Base-by-base conservation (phyloP, 2,329 filamentous ascomycete genomes). In the Pestalotiopsis sp. region DNA sequence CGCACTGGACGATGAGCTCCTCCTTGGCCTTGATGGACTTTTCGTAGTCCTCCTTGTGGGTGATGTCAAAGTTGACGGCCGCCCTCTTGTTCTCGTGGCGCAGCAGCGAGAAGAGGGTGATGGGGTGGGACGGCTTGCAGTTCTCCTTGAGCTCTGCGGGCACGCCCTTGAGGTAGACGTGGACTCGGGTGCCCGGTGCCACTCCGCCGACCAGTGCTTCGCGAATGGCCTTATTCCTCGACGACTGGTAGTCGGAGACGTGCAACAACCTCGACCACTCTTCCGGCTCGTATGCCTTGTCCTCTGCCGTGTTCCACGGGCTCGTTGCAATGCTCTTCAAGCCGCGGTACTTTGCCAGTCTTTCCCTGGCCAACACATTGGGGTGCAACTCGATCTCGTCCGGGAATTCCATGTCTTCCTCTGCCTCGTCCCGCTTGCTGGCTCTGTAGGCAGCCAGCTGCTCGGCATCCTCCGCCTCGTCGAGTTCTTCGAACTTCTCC, bases 331-430 rank as follows among this genome's bases (percentile, higher is more conserved):
- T 81, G 78, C 93, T 97, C 86, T 98, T 99, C 72, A 99, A 82
- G 57, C 96, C 96, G 76, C 96, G 88, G 81, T 98, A 99, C 69
- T 93, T 89, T 9, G 92, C 89, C 66, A 99, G 83, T 59, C 96
- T 88, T 81, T 99, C 96, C 65, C 93, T 86, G 0, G 96, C 96
- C 59, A 93, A 86, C 3, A 97, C 93, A 66, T 95, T 88, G 0
- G 97, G 96, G 73, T 93, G 93, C 66, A 99, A 85, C 80, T 99
- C 97, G 68, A 99, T 96, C 80, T 99, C 96, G 73, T 99, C 96
- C 0, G 96, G 96, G 80, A 98, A 99, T 79, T 98, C 95, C 67
- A 93, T 88, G 79, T 99, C 96, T 14, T 98, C 95, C 64, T 95
- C 89, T 3, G 90, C 93, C 73, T 98, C 95, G 27, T 90, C 90